These are phyloP conservation scores for Melampsora occidentalis DNA, from an alignment of 1,284 basidiomycete species.

Conservation along the genomic window DNA sequence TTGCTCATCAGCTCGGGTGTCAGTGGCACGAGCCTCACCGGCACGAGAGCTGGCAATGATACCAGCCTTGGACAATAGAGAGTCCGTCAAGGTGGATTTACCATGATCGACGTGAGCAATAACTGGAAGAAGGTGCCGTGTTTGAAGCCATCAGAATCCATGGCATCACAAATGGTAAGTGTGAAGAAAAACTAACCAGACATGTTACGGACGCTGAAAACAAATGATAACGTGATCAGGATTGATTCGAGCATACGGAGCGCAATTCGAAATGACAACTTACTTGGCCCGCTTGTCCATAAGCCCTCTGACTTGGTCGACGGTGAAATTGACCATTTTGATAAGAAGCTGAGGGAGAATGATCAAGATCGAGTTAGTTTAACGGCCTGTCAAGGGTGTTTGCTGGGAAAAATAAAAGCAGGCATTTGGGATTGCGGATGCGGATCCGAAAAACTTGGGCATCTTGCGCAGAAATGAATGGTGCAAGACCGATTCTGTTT, in stretches of 20 bases:
- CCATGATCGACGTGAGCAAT: constrained; percentile 82
- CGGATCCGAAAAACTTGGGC: too few species aligned
- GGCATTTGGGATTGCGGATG: too few species aligned
- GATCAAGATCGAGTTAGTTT: not conserved
- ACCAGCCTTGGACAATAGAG: constrained; percentile 98
- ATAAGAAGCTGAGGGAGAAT: not conserved
- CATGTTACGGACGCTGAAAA: constrained; percentile 45
- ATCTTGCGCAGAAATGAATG: too few species aligned
- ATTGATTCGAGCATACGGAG: not conserved
- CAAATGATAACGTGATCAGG: constrained; percentile 39
- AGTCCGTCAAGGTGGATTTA: constrained; percentile 99
- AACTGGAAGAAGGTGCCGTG: constrained; percentile 43
- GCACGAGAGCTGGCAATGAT: constrained; percentile 95
- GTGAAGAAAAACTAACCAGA: constrained; percentile 18
- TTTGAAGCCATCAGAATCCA: not conserved
- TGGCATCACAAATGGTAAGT: not conserved
- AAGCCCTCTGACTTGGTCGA: constrained; percentile 45
- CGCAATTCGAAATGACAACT: not conserved
- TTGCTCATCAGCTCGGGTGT: constrained; percentile 97
- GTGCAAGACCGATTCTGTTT: too few species aligned
- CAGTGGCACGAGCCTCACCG: constrained; percentile 95
- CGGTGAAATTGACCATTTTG: constrained; percentile 46
- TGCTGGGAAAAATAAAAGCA: too few species aligned
- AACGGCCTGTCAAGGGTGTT: too few species aligned
- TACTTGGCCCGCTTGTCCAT: constrained; percentile 46